Evolutionary conservation across 768 basidiomycete genomes (phyloP).

Genomic region (Basidioascus undulatus): DNA sequence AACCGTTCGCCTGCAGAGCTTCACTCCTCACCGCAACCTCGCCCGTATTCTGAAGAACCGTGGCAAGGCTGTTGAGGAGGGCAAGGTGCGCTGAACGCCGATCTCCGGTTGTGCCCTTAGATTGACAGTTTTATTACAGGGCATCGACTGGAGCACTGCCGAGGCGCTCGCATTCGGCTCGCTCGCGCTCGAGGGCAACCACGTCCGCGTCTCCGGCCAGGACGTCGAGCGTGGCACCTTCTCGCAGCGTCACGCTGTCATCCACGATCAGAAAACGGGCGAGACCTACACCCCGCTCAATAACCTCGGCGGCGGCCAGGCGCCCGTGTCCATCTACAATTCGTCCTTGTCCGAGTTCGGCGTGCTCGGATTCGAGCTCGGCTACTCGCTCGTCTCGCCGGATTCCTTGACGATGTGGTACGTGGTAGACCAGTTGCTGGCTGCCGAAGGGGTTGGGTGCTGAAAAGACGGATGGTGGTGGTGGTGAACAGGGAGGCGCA

Average conservation of each 20-base stretch:
- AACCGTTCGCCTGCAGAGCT: no score
- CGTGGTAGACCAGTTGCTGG: no score
- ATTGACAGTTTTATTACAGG: no score
- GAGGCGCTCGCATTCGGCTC: constrained; percentile 92
- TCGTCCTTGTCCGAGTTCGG: constrained; percentile 92
- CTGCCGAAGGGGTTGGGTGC: no score
- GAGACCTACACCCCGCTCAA: constrained; percentile 71
- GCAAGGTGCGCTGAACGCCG: no score
- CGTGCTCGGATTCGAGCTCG: constrained; percentile 85
- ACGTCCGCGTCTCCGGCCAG: constrained; percentile 88
- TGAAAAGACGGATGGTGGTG: no score
- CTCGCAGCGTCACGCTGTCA: constrained; percentile 88
- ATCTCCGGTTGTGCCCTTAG: no score
- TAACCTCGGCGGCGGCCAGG: constrained; percentile 64
- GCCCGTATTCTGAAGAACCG: constrained; percentile 69
- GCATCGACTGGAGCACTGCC: constrained; percentile 96
- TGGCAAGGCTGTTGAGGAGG: constrained; percentile 78
- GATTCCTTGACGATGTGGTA: constrained; percentile 89
- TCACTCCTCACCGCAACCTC: constrained; percentile 75
- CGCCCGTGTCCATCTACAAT: constrained; percentile 86
- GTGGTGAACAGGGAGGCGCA: no score
- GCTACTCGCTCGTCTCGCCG: constrained; percentile 93
- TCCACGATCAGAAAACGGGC: constrained; percentile 88
- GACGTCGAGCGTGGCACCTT: constrained; percentile 98
- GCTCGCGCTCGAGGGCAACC: constrained; percentile 73